Evolutionary conservation across 306 rosid species (phyloP), one percentile per base, ranked within the genome.

Genomic region (Trifolium dubium): DNA sequence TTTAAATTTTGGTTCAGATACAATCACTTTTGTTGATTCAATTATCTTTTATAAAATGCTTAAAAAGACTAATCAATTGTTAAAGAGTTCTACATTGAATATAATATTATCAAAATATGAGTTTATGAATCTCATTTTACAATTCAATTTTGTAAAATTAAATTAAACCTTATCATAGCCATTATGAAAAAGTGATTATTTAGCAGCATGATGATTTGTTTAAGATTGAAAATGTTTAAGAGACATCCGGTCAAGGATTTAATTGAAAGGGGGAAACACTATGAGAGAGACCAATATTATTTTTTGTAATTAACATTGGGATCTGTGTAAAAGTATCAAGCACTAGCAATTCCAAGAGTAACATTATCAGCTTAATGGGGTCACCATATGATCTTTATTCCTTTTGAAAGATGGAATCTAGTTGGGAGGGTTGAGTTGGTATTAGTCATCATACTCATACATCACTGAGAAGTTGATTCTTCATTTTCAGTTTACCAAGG

Each of bases 331-430:
- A 76, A 53, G 84, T 67, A 69, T 71, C 18, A 41, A 29, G 73
- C 76, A 65, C 65, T 15, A 43, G 53, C 75, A 68, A 18, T 76
- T 70, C 66, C 54, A 71, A 76, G 75, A 47, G 23, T 51, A 69
- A 50, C 64, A 68, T 71, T 72, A 64, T 81, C 34, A 39, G 75
- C 49, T 75, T 67, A 49, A 77, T 65, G 84, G 86, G 86, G 88
- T 77, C 82, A 37, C 61, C 50, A 11, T 56, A 2, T 23, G 23
- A 23, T 46, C 79, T 86, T 85, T 89, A 73, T 85, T 81, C 83
- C 66, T 85, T 81, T 70, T 12, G 3, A 80, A 80, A 73, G 74
- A 69, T 61, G 64, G 80, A 79, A 87, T 84, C 86, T 70, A 77
- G 83, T 31, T 64, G 80, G 56, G 71, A 69, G 80, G 64, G 69